Percentiles rank a stretch among this genome's conserved stretches.
phyloP scores from a whole-genome alignment of 2,329 filamentous ascomycete species.

The Ascocoryne sarcoides region DNA sequence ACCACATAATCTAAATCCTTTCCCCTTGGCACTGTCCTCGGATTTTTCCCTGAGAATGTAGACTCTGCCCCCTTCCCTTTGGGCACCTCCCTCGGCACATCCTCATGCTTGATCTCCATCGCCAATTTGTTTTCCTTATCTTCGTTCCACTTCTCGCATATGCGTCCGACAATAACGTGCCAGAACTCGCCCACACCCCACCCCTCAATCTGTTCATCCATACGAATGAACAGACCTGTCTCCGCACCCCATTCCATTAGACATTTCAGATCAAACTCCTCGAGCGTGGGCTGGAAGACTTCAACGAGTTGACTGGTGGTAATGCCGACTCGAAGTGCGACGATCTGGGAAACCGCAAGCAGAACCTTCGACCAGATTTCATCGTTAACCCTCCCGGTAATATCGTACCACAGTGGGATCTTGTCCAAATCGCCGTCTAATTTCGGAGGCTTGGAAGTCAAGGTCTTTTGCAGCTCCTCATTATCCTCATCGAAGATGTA shows the following conservation, averaged over 20 bases:
- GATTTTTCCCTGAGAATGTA: no score
- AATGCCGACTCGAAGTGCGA: slow-evolving; percentile 54
- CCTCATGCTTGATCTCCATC: no score
- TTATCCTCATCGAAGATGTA: slow-evolving; percentile 51
- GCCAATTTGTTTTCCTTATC: no score
- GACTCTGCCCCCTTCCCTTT: no score
- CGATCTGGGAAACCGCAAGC: slow-evolving; percentile 50
- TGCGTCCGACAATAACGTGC: slow-evolving; percentile 48
- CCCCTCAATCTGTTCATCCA: slow-evolving; percentile 34
- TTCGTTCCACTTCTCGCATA: slow-evolving; percentile 5
- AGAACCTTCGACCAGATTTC: slow-evolving; percentile 57
- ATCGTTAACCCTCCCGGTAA: slow-evolving; percentile 51
- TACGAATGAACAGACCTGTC: slow-evolving; percentile 32
- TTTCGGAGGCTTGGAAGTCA: slow-evolving; percentile 21
- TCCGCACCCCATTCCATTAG: slow-evolving; percentile 50
- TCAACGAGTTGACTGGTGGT: slow-evolving; percentile 43
- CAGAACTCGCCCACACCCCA: slow-evolving; percentile 54
- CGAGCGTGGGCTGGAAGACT: slow-evolving; percentile 48
- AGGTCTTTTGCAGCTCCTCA: slow-evolving; percentile 32
- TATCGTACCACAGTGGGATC: slow-evolving; percentile 65
- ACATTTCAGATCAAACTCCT: slow-evolving; percentile 53
- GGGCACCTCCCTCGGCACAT: no score
- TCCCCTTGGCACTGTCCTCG: no score
- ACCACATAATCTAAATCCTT: no score
- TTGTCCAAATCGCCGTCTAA: slow-evolving; percentile 36